Evolutionary conservation across 768 basidiomycete species (phyloP).

Genomic region (Hypsizygus marmoreus): DNA sequence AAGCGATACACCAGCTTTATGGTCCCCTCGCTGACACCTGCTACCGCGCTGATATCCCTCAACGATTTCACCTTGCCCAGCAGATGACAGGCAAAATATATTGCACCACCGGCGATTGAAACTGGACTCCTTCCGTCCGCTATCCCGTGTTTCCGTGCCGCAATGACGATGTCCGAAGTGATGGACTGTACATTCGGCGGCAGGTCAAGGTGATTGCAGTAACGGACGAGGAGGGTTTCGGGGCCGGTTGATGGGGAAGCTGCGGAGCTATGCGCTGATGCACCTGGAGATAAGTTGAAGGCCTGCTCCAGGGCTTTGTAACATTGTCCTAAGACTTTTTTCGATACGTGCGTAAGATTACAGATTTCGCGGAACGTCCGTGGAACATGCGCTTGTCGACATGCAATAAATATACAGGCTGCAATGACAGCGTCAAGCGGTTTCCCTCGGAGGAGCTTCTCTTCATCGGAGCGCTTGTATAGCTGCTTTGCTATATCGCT

Average conservation of each 20-base stretch:
- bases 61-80: constrained; percentile 74
- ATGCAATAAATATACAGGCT: constrained; percentile 97
- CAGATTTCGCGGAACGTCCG: constrained; percentile 96
- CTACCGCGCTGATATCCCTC: constrained; percentile 87
- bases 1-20: constrained; percentile 87
- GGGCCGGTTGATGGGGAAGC: constrained; percentile 64
- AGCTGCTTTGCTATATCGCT: constrained; percentile 96
- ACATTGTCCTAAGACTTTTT: constrained; percentile 93
- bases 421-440: constrained; percentile 92
- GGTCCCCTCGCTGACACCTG: constrained; percentile 94
- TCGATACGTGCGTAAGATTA: constrained; percentile 89
- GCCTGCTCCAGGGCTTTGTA: constrained; percentile 88
- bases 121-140: constrained; percentile 94
- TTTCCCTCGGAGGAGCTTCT: constrained; percentile 89
- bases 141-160: constrained; percentile 80
- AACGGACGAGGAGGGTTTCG: constrained; percentile 87
- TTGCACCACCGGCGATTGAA: constrained; percentile 97
- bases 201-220: constrained; percentile 90
- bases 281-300: constrained; percentile 85
- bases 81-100: constrained; percentile 88
- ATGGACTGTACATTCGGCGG: constrained; percentile 82
- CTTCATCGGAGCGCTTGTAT: constrained; percentile 96
- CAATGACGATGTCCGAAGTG: constrained; percentile 79
- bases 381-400: constrained; percentile 92
- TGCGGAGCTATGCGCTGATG: constrained; percentile 52